These are phyloP conservation scores for Xanthoconium stramineum DNA, from an alignment of 768 basidiomycete genomes.

Conservation along the genomic window DNA sequence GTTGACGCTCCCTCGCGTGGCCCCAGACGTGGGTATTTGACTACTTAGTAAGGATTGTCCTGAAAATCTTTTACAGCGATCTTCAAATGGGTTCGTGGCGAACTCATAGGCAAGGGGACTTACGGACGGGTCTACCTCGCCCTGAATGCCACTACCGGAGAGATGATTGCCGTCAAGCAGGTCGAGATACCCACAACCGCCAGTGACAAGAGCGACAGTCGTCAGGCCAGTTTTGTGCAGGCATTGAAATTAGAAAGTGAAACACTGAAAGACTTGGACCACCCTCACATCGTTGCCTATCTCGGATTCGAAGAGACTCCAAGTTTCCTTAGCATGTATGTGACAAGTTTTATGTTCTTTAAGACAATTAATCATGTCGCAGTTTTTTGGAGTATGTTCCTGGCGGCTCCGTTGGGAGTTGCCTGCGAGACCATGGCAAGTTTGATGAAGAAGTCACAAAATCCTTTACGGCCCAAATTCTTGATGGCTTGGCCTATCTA, in stretches of 20 bases:
- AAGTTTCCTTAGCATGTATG: slow-evolving; percentile 87
- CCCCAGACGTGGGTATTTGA: slow-evolving; percentile 58
- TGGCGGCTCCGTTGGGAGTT: slow-evolving; percentile 91
- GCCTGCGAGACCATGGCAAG: slow-evolving; percentile 87
- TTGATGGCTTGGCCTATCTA: slow-evolving; percentile 88
- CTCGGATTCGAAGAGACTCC: slow-evolving; percentile 92
- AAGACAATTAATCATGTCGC: slow-evolving; percentile 10
- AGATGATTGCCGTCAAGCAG: slow-evolving; percentile 99
- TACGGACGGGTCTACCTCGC: slow-evolving; percentile 97
- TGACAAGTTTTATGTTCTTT: slow-evolving; percentile 14
- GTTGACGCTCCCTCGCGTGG: slow-evolving; percentile 64
- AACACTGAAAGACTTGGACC: slow-evolving; percentile 93
- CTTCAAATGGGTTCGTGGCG: slow-evolving; percentile 98
- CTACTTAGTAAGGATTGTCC: slow-evolving; percentile 13
- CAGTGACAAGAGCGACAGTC: slow-evolving; percentile 85
- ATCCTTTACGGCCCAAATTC: slow-evolving; percentile 89
- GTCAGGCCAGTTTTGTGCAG: slow-evolving; percentile 83
- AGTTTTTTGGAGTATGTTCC: slow-evolving; percentile 99
- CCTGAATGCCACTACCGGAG: slow-evolving; percentile 92
- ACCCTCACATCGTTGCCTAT: slow-evolving; percentile 96
- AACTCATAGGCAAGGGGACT: slow-evolving; percentile 95
- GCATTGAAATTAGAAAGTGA: slow-evolving; percentile 95
- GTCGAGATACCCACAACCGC: slow-evolving; percentile 92
- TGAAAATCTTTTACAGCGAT: slow-evolving; percentile 51
- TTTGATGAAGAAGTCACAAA: slow-evolving; percentile 91